A percentile compares a stretch with the other conserved stretches of the same genome.
phyloP scores from a whole-genome alignment of 352 stramenopile species.

The Elongisporangium senticosum region DNA sequence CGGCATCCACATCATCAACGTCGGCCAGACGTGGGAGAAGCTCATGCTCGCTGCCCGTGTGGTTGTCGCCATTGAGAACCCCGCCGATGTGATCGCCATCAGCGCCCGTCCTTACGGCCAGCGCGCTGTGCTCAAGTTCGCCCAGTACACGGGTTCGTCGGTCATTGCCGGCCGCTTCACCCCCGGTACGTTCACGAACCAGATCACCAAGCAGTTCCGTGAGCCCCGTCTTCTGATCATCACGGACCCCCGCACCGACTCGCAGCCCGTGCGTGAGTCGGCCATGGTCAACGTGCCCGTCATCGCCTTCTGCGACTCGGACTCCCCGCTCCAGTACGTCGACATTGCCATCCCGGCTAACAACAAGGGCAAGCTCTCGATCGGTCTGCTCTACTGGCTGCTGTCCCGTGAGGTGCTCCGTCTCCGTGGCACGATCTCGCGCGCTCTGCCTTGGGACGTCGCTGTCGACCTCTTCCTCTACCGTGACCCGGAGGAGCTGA shows the following conservation, averaged over 20 bases:
- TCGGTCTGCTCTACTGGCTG: slow-evolving; percentile 99
- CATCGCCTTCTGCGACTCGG: slow-evolving; percentile 99
- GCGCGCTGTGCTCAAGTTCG: slow-evolving; percentile 99
- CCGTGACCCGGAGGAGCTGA: slow-evolving; percentile 99
- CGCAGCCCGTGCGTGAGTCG: slow-evolving; percentile 96
- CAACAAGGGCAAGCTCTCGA: slow-evolving; percentile 99
- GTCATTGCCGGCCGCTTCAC: slow-evolving; percentile 99
- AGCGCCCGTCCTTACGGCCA: slow-evolving; percentile 98
- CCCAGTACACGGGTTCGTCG: slow-evolving; percentile 98
- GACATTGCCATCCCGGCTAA: slow-evolving; percentile 99
- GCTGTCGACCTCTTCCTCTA: slow-evolving; percentile 99
- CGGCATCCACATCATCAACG: slow-evolving; percentile 99
- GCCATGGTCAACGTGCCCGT: slow-evolving; percentile 99
- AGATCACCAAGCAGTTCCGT: slow-evolving; percentile 99
- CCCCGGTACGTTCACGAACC: slow-evolving; percentile 99
- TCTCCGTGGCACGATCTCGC: slow-evolving; percentile 95
- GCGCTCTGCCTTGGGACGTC: slow-evolving; percentile 95
- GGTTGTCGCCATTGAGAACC: slow-evolving; percentile 99
- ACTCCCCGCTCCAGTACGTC: slow-evolving; percentile 99
- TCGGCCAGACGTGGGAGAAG: slow-evolving; percentile 99
- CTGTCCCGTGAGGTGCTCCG: slow-evolving; percentile 98
- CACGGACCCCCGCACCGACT: slow-evolving; percentile 98
- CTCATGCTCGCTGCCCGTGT: slow-evolving; percentile 98
- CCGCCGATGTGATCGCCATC: slow-evolving; percentile 99
- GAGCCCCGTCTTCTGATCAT: slow-evolving; percentile 99